A percentile compares a stretch with the other conserved stretches of the same genome.
These are phyloP conservation scores for Ophiostoma sp. DNA, from an alignment of 2,329 filamentous ascomycete species.

Conservation along the genomic window DNA sequence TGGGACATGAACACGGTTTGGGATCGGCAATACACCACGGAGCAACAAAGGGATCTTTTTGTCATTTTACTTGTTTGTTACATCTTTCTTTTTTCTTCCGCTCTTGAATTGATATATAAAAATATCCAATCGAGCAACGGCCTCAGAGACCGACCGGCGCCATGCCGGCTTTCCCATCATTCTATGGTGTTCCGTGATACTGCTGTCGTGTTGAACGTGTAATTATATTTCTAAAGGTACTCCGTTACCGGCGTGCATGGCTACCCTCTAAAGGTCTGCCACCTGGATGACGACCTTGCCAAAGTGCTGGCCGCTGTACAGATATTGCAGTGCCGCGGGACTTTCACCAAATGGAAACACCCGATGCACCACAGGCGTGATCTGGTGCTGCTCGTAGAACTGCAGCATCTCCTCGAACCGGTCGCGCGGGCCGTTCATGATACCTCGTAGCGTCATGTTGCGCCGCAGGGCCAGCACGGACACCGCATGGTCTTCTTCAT, in stretches of 20 bases:
- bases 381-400: slow-evolving; percentile 39
- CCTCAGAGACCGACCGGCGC: slow-evolving; percentile 69
- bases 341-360: slow-evolving; percentile 41
- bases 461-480: slow-evolving; percentile 50
- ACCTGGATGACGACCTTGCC: slow-evolving; percentile 48
- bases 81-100: slow-evolving; percentile 28
- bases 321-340: slow-evolving; percentile 44
- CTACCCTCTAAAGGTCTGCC: background rate
- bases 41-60: slow-evolving; percentile 19
- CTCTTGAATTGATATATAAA: slow-evolving; percentile 45
- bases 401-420: slow-evolving; percentile 50
- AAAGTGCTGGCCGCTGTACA: slow-evolving; percentile 48
- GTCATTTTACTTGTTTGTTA: slow-evolving; percentile 15
- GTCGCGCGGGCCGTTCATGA: slow-evolving; percentile 56
- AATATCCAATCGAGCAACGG: slow-evolving; percentile 56
- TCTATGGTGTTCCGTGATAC: background rate
- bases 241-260: too few relatives aligned
- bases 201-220: background rate
- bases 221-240: background rate
- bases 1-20: slow-evolving; percentile 20
- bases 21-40: slow-evolving; percentile 20
- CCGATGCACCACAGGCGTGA: slow-evolving; percentile 41
- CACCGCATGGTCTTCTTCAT: slow-evolving; percentile 41
- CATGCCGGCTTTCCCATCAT: slow-evolving; percentile 54
- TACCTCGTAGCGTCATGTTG: slow-evolving; percentile 48